Evolutionary conservation across 2,329 filamentous ascomycete genomes (phyloP).

Genomic region (Penicillium polonicum): DNA sequence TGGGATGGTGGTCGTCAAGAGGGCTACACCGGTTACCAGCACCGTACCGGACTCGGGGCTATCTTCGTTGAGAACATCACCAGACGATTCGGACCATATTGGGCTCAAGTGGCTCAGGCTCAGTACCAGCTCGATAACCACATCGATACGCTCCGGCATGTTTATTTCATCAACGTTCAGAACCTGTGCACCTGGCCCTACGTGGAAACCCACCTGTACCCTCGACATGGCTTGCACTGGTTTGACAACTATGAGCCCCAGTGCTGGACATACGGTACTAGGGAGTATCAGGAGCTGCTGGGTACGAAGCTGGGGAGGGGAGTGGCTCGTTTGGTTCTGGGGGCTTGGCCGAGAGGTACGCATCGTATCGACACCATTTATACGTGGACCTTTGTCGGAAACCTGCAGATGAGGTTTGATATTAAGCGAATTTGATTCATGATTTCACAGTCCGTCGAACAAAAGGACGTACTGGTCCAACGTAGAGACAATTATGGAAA

Average conservation of each 20-base stretch:
- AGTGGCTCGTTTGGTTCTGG: constrained; percentile 1
- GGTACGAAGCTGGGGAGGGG: not conserved
- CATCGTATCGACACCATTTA: not conserved
- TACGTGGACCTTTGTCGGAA: not conserved
- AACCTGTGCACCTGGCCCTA: not conserved
- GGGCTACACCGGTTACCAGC: not conserved
- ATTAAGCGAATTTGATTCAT: not conserved
- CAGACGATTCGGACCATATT: not conserved
- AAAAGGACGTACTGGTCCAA: not conserved
- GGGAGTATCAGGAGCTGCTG: constrained; percentile 1
- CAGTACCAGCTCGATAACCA: not conserved
- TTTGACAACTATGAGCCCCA: not conserved
- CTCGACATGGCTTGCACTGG: not conserved
- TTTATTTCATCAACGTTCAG: not conserved
- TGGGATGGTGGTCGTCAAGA: not conserved
- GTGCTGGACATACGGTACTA: not conserved
- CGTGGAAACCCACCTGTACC: not conserved
- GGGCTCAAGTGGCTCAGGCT: not conserved
- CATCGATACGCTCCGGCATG: not conserved
- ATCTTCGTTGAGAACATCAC: constrained; percentile 1
- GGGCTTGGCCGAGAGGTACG: not conserved
- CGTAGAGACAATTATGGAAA: too few relatives aligned
- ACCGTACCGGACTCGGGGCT: not conserved
- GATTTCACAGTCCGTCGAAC: too few relatives aligned
- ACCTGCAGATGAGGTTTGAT: not conserved